These are phyloP conservation scores for Nicotiana otophora DNA, from an alignment of 257 asterid species.

Conservation along the genomic window DNA sequence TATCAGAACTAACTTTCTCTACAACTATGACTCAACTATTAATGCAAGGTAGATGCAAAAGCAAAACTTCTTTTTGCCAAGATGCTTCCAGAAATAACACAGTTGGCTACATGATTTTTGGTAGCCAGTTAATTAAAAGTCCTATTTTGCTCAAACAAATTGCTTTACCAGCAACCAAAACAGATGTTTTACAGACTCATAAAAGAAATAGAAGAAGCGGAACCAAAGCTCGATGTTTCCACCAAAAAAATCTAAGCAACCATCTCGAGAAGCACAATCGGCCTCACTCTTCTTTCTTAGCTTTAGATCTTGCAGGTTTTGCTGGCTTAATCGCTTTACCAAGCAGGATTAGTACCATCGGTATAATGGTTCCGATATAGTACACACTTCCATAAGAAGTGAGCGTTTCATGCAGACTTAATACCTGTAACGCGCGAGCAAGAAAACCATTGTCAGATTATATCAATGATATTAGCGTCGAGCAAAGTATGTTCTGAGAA, in stretches of 20 bases:
- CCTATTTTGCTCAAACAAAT: neutral
- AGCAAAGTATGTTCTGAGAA: neutral
- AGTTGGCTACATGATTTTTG: neutral
- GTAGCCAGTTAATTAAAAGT: neutral
- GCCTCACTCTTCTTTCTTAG: conserved; percentile 60
- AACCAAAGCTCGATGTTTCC: neutral
- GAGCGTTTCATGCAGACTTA: conserved; percentile 72
- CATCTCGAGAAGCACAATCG: neutral
- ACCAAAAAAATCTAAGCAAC: neutral
- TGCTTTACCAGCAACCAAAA: too few species aligned
- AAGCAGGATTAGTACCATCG: conserved; percentile 48
- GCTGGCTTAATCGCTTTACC: conserved; percentile 76
- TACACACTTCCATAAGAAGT: conserved; percentile 70
- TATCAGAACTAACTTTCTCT: too few species aligned
- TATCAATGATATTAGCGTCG: neutral
- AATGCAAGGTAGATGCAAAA: neutral
- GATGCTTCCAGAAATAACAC: neutral
- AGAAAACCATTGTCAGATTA: neutral
- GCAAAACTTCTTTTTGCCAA: neutral
- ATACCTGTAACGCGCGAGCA: conserved; percentile 36
- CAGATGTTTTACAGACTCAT: neutral
- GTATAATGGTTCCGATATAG: conserved; percentile 76
- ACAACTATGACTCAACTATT: neutral
- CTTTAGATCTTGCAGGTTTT: conserved; percentile 59
- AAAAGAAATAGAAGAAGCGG: neutral